Percentiles rank a stretch among this genome's conserved stretches.
phyloP scores from a whole-genome alignment of 371 early-diverging fungal genomes.

The Actinomucor elegans region DNA sequence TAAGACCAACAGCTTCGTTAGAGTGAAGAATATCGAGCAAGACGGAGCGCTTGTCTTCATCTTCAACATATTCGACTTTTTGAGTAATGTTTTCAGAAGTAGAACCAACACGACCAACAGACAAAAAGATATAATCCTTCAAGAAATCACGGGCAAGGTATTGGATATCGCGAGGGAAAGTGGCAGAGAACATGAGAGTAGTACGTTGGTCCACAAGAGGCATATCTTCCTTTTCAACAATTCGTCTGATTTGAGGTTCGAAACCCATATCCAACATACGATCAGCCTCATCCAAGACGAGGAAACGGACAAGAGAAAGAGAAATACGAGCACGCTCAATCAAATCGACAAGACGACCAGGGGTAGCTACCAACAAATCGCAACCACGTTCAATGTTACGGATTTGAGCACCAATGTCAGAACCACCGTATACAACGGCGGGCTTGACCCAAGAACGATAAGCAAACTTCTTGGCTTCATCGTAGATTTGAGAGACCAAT shows the following conservation, averaged over 20 bases:
- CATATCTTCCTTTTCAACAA: slow-evolving; percentile 95
- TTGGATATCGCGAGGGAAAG: slow-evolving; percentile 95
- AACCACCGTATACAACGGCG: slow-evolving; percentile 95
- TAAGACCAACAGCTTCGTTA: slow-evolving; percentile 66
- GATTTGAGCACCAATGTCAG: slow-evolving; percentile 88
- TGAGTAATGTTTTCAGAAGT: slow-evolving; percentile 97
- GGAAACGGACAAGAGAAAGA: slow-evolving; percentile 70
- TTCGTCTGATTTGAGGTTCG: slow-evolving; percentile 95
- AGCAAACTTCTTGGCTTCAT: slow-evolving; percentile 82
- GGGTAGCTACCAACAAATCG: slow-evolving; percentile 96
- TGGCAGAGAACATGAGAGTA: slow-evolving; percentile 97
- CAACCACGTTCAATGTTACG: slow-evolving; percentile 87
- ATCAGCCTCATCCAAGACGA: slow-evolving; percentile 99
- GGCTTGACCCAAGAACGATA: slow-evolving; percentile 87
- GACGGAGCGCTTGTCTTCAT: slow-evolving; percentile 85
- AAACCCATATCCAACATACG: slow-evolving; percentile 99
- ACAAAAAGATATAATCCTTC: slow-evolving; percentile 89
- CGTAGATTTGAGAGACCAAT: slow-evolving; percentile 94
- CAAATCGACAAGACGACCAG: slow-evolving; percentile 95
- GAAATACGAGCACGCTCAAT: slow-evolving; percentile 88
- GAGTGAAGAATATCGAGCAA: slow-evolving; percentile 85
- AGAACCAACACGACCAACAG: slow-evolving; percentile 93
- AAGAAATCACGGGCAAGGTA: slow-evolving; percentile 93
- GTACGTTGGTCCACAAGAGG: slow-evolving; percentile 74
- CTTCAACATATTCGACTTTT: slow-evolving; percentile 80